Evolutionary conservation across 2,329 filamentous ascomycete genomes (phyloP).

Genomic region (Sclerotinia spermophila): DNA sequence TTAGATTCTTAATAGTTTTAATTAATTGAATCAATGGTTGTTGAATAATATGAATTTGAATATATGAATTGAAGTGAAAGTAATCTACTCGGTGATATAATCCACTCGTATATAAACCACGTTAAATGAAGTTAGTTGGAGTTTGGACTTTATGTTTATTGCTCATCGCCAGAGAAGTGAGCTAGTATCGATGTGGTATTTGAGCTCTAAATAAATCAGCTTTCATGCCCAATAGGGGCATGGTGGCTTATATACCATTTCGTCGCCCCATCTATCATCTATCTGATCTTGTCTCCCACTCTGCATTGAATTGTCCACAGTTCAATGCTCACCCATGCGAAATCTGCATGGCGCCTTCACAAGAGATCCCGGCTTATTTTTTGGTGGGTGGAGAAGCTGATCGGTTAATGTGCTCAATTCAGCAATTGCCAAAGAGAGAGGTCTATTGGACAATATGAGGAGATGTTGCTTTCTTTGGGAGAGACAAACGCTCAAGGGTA

Average conservation of each 20-base stretch:
- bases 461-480: slow-evolving; percentile 1
- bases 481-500: neutral
- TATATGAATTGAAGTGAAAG: no score
- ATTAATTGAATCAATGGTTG: no score
- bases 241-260: no score
- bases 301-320: neutral
- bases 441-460: neutral
- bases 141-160: neutral
- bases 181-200: no score
- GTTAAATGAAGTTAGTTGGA: no score
- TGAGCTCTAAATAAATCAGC: no score
- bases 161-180: no score
- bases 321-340: neutral
- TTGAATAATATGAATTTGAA: no score
- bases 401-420: neutral
- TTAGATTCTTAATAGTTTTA: no score
- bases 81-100: no score
- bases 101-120: no score
- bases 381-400: slow-evolving; percentile 5
- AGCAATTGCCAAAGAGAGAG: neutral
- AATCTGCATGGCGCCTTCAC: neutral
- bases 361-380: neutral
- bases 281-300: neutral
- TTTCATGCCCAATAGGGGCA: no score
- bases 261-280: neutral